Evolutionary conservation across 1,139 yeast genomes (phyloP).

Genomic region (Pichiaceae sp.): DNA sequence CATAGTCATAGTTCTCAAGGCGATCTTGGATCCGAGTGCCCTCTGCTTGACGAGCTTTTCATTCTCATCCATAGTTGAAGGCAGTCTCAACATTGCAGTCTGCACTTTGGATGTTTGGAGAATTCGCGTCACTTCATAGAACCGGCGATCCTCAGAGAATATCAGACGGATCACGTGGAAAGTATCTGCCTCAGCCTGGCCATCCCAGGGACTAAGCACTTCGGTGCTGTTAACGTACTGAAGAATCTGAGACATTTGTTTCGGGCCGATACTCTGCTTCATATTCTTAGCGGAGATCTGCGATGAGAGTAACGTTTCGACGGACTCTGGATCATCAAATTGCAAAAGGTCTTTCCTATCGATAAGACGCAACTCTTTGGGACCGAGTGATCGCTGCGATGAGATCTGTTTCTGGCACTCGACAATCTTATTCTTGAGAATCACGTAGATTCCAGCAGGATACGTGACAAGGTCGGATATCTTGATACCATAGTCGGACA

Average conservation of each 20-base stretch:
- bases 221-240: slow-evolving; percentile 42
- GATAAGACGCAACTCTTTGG: slow-evolving; percentile 47
- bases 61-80: slow-evolving; percentile 38
- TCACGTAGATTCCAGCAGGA: slow-evolving; percentile 65
- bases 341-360: slow-evolving; percentile 58
- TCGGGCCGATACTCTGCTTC: slow-evolving; percentile 3
- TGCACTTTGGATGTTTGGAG: slow-evolving; percentile 67
- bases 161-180: slow-evolving; percentile 60
- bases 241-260: slow-evolving; percentile 42
- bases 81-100: slow-evolving; percentile 29
- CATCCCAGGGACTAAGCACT: slow-evolving; percentile 53
- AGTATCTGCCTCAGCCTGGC: slow-evolving; percentile 58
- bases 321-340: slow-evolving; percentile 1
- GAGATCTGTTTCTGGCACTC: slow-evolving; percentile 50
- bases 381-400: slow-evolving; percentile 33
- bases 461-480: slow-evolving; percentile 52
- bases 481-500: slow-evolving; percentile 48
- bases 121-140: slow-evolving; percentile 64
- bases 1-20: slow-evolving; percentile 64
- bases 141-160: slow-evolving; percentile 72
- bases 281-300: slow-evolving; percentile 1
- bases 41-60: slow-evolving; percentile 53
- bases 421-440: slow-evolving; percentile 53
- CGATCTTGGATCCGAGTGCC: slow-evolving; percentile 54
- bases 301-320: not conserved